A percentile compares a stretch with the other conserved stretches of the same genome.
phyloP scores from a whole-genome alignment of 106 monocot genomes.

The Acorus gramineus region DNA sequence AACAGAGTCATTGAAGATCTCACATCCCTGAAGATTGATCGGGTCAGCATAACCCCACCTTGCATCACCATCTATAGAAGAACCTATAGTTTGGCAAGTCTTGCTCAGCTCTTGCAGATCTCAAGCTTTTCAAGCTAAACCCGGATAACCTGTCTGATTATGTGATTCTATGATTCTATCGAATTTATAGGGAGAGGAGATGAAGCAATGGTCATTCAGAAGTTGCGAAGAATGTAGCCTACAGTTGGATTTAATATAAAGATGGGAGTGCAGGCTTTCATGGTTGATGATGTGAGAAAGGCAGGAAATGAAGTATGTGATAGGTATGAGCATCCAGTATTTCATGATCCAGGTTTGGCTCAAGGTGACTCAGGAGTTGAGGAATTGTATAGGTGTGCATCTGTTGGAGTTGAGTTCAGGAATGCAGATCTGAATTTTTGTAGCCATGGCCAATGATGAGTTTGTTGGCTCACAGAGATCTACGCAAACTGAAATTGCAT shows the following conservation, averaged over 20 bases:
- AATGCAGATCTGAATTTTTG: too few species aligned
- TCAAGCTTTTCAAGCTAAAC: constrained; percentile 66
- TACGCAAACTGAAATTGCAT: too few species aligned
- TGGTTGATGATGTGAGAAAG: constrained; percentile 41
- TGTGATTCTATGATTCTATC: constrained; percentile 41
- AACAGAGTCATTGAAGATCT: too few species aligned
- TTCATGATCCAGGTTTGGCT: too few species aligned
- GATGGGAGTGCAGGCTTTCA: constrained; percentile 34
- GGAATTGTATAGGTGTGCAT: too few species aligned
- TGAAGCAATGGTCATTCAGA: constrained; percentile 46
- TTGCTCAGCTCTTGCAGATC: constrained; percentile 68
- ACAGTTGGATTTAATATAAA: constrained; percentile 77
- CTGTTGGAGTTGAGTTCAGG: too few species aligned
- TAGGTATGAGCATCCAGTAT: too few species aligned
- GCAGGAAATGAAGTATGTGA: background rate
- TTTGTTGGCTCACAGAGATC: too few species aligned
- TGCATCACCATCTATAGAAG: constrained; percentile 1
- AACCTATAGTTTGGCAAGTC: constrained; percentile 93
- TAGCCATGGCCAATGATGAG: too few species aligned
- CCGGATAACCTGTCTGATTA: constrained; percentile 67
- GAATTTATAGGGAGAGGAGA: constrained; percentile 65
- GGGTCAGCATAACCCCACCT: too few species aligned
- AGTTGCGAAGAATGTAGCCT: constrained; percentile 59
- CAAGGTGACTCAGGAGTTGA: too few species aligned
- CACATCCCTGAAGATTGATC: too few species aligned